Evolutionary conservation across 2,329 filamentous ascomycete species (phyloP), one percentile per base, ranked within the genome.

Genomic region (Phialophora verrucosa): DNA sequence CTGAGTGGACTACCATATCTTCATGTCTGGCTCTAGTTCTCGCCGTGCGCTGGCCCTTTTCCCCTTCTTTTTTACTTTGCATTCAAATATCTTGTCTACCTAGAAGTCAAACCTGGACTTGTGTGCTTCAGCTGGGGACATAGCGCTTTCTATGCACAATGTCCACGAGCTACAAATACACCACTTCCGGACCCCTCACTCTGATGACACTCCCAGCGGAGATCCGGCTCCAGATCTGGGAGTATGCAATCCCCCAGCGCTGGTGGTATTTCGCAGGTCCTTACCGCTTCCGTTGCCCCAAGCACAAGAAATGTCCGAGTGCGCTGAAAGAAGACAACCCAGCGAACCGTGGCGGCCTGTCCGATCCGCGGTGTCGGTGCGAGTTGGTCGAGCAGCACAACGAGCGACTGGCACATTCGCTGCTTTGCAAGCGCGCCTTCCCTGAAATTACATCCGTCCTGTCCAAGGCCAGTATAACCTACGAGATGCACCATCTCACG

Each of bases 381-480:
- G 38, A 44, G 38, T 44, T 44, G 6, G 38, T 44, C 38, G 17
- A 44, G 38, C 38, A n/a, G 8, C 38, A 44, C 38, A n/a, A 44
- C 38, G 38, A 44, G 7, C 14, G 38, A 44, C 5, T 44, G 7
- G 17, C 38, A 20, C 17, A n/a, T 1, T 44, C 38, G 38, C 38
- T 44, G 38, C 38, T 44, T 17, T 44, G 38, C 38, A 44, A 44
- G 38, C 38, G 38, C 38, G 38, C 38, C 38, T 44, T 44, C 17
- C 38, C 38, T 8, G 38, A 44, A 44, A 44, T 44, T 5, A 44
- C 14, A 44, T 44, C 38, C 38, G 38, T 44, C 38, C 51, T 55
- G 25, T 55, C 51, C 32, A 35, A 55, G 51, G 51, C 51, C 25
- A 35, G 32, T 55, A n/a, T 55, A 23, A 35, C 25, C 12, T 55